phyloP scores from a whole-genome alignment of 78 protist genomes.

The Dictyostelium firmibasis region DNA sequence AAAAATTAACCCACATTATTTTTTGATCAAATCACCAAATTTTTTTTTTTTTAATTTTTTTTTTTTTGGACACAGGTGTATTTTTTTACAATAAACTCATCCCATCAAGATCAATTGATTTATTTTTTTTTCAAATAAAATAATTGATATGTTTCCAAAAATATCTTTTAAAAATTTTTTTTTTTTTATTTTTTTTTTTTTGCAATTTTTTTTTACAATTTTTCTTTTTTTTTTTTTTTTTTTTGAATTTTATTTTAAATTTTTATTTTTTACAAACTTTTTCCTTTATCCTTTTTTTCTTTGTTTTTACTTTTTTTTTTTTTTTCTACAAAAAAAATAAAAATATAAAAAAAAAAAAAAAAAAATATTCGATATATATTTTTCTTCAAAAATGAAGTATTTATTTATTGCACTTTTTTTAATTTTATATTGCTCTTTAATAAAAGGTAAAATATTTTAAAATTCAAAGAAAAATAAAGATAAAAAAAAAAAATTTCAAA shows the following conservation, averaged over 20 bases:
- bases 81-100: background rate
- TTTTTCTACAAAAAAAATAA: background rate
- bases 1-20: too few species aligned
- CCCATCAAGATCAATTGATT: background rate
- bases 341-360: background rate
- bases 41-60: background rate
- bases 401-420: background rate
- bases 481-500: background rate
- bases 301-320: background rate
- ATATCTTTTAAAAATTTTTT: background rate
- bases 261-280: background rate
- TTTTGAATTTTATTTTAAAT: background rate
- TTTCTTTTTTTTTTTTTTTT: background rate
- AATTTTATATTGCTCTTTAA: background rate
- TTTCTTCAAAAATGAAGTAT: background rate
- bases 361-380: too few species aligned
- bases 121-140: background rate
- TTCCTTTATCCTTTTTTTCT: background rate
- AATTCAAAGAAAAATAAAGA: background rate
- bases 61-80: background rate
- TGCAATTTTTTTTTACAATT: too few species aligned
- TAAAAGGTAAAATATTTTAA: background rate
- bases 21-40: too few species aligned
- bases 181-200: background rate
- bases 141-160: background rate